Evolutionary conservation across 1,284 basidiomycete species (phyloP).

Genomic region (Apiotrichum akiyoshidainum): DNA sequence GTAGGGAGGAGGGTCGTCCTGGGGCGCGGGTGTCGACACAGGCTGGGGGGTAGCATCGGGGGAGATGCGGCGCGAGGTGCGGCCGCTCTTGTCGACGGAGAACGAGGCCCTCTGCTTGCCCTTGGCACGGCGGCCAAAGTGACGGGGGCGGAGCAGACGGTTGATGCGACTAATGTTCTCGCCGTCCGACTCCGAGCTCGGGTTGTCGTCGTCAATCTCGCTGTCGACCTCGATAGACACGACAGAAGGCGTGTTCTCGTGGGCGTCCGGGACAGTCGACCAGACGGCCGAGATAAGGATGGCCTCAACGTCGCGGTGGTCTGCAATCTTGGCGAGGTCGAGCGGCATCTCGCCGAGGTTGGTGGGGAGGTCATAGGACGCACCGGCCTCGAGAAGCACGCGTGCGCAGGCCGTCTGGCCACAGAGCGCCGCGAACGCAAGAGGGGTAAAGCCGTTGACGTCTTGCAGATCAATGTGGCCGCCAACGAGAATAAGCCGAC

Average conservation of each 20-base stretch:
- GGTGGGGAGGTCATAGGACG: conserved; percentile 72
- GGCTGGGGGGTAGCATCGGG: conserved; percentile 8
- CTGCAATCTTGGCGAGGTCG: conserved; percentile 67
- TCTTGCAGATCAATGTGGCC: conserved; percentile 82
- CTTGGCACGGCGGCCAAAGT: conserved; percentile 9
- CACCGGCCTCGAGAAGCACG: conserved; percentile 71
- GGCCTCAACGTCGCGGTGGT: conserved; percentile 53
- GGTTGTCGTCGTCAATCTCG: conserved; percentile 49
- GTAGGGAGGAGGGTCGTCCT: conserved; percentile 43
- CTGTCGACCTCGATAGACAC: conserved; percentile 18
- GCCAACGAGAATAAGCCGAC: conserved; percentile 68
- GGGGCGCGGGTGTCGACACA: conserved; percentile 14
- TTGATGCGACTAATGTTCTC: conserved; percentile 17
- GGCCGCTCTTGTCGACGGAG: background rate
- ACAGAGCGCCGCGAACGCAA: conserved; percentile 78
- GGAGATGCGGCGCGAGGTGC: conserved; percentile 2
- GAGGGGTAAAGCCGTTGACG: conserved; percentile 81
- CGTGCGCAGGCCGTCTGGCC: conserved; percentile 65
- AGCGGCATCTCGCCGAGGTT: conserved; percentile 72
- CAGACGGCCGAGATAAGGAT: conserved; percentile 49
- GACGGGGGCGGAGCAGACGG: conserved; percentile 13
- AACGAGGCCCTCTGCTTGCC: conserved; percentile 20
- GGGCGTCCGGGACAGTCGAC: conserved; percentile 28
- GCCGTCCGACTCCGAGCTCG: conserved; percentile 38
- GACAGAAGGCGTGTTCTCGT: conserved; percentile 5